A percentile compares a stretch with the other conserved stretches of the same genome.
phyloP scores from a whole-genome alignment of 495 filamentous ascomycete species.

The Penicillium paradoxum region DNA sequence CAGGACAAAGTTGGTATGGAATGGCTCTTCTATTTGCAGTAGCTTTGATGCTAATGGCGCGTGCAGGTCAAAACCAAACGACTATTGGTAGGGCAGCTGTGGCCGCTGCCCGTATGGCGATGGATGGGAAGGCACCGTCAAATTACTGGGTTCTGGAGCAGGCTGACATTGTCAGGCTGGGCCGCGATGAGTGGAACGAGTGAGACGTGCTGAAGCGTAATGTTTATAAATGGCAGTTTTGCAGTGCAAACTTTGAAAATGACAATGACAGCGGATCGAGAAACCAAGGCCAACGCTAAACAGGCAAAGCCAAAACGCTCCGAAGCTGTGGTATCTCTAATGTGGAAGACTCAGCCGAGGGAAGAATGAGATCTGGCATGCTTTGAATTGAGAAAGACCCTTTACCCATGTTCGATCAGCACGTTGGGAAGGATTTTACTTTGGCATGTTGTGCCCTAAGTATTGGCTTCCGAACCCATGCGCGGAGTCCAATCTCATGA shows the following conservation, averaged over 20 bases:
- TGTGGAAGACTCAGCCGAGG: too few species aligned
- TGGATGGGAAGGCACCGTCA: constrained; percentile 33
- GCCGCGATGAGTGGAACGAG: constrained; percentile 34
- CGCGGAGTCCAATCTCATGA: too few species aligned
- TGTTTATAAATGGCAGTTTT: neutral
- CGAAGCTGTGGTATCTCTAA: too few species aligned
- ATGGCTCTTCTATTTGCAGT: neutral
- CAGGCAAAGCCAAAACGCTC: neutral
- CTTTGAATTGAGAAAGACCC: too few species aligned
- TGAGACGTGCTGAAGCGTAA: neutral
- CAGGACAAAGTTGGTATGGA: constrained; percentile 32
- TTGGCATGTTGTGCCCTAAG: too few species aligned
- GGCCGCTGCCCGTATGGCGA: constrained; percentile 27
- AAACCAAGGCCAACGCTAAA: neutral
- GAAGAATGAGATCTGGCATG: too few species aligned
- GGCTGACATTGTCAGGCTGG: constrained; percentile 31
- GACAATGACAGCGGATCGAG: neutral
- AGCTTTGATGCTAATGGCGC: neutral
- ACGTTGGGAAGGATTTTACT: too few species aligned
- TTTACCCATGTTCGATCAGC: too few species aligned
- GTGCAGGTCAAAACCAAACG: constrained; percentile 29
- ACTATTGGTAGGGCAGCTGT: constrained; percentile 37
- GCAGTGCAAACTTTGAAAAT: too few species aligned
- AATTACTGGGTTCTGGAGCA: constrained; percentile 33
- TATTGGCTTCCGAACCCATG: too few species aligned